Base-by-base conservation (phyloP, 495 filamentous ascomycete genomes). In the Zalerion maritima region DNA sequence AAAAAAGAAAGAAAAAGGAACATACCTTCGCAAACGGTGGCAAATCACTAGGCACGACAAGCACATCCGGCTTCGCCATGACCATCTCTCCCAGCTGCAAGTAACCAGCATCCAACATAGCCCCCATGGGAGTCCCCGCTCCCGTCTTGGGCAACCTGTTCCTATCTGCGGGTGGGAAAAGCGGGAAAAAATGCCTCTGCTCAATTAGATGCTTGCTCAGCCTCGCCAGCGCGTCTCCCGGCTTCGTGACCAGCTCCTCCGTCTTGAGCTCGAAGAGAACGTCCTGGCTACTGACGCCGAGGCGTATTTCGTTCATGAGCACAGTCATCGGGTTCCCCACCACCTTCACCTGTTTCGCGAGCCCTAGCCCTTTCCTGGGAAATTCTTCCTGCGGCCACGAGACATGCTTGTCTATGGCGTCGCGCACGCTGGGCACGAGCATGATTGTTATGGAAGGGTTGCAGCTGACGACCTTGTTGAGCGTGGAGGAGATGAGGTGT, bases 381-480 rank as follows among this genome's bases (percentile, higher is more conserved):
- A 94, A 67, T 14, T 67, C 63, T 37, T 94, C 87, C 46, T 97
- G 89, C 2, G 89, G 89, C 75, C 80, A 97, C 15, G 79, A 75
- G 15, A 84, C 75, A 50, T 94, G 85, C 27, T 73, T 76, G 56
- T 65, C 76, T 36, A 87, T 54, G 0, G 76, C 70, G 41, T 97
- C 89, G n/a, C 85, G 81, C 5, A 87, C 67, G 4, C 78, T 85
- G 6, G 89, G 89, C 2, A 94, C 59, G 2, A 94, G 57, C 19
- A 94, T 64, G 34, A 97, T 76, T 9, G 70, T 79, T 50, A 87
- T 73, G 35, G 65, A 66, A 2, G 85, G 85, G 17, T 84, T 73
- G 8, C 67, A 57, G 18, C 70, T 53, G 6, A 57, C 70, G 29
- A 93, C 71, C 6, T 59, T 55, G 40, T 73, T 65, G 5, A 94